phyloP scores from a whole-genome alignment of 2,329 filamentous ascomycete genomes.

The Colletotrichum acutatum region DNA sequence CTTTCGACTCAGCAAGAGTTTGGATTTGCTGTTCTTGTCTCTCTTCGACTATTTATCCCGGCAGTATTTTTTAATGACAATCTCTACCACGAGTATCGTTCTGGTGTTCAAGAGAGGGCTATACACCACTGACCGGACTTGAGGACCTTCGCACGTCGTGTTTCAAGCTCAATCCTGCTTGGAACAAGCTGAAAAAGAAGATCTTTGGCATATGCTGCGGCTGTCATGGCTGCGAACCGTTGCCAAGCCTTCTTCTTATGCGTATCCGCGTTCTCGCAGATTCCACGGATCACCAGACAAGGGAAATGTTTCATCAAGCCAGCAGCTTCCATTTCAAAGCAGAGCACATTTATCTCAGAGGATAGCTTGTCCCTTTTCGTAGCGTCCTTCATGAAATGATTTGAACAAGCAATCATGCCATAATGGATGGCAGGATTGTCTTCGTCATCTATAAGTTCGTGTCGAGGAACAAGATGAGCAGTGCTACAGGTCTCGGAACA shows the following conservation, averaged over 20 bases:
- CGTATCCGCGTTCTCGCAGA: slow-evolving; percentile 53
- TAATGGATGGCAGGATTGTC: slow-evolving; percentile 35
- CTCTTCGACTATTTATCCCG: not conserved
- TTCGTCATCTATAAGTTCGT: not conserved
- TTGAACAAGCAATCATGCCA: slow-evolving; percentile 44
- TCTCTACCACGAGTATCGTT: no score
- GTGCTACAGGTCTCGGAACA: not conserved
- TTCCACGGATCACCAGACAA: slow-evolving; percentile 51
- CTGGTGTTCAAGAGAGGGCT: no score
- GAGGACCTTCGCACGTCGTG: slow-evolving; percentile 8
- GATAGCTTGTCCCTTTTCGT: slow-evolving; percentile 43
- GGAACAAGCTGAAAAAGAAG: slow-evolving; percentile 31
- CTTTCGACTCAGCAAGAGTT: no score
- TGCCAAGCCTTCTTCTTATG: slow-evolving; percentile 53
- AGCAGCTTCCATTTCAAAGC: slow-evolving; percentile 47
- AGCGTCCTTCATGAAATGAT: slow-evolving; percentile 50
- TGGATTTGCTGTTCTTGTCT: no score
- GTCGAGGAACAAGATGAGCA: not conserved
- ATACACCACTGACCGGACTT: not conserved
- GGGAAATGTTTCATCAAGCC: slow-evolving; percentile 43
- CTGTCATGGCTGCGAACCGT: slow-evolving; percentile 46
- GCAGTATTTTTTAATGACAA: no score
- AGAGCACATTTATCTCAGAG: slow-evolving; percentile 30
- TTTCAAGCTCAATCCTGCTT: slow-evolving; percentile 31
- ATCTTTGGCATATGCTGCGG: slow-evolving; percentile 43